phyloP scores from a whole-genome alignment of 1,284 basidiomycete species.

The Marasmius fiardii region DNA sequence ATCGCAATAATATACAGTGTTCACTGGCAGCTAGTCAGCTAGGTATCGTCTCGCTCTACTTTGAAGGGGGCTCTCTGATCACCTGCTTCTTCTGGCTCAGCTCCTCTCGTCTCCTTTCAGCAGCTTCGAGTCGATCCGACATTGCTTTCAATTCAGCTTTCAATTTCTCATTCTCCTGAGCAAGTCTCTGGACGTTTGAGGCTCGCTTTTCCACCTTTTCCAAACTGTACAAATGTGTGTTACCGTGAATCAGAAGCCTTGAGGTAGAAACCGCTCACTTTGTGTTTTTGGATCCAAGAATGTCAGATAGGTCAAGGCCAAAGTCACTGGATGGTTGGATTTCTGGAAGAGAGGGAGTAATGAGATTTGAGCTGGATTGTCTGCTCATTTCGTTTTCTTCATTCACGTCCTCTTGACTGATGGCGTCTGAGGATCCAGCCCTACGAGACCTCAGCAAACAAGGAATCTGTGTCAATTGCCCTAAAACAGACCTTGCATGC shows the following conservation, averaged over 20 bases:
- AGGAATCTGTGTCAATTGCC: not conserved
- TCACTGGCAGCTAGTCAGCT: no score
- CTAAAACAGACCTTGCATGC: not conserved
- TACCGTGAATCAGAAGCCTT: slow-evolving; percentile 16
- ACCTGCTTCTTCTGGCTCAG: slow-evolving; percentile 42
- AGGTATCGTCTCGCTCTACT: not conserved
- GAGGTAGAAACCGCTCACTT: slow-evolving; percentile 12
- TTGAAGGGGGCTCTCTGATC: slow-evolving; percentile 28
- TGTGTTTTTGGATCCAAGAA: slow-evolving; percentile 26
- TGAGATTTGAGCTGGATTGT: not conserved
- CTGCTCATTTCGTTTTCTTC: not conserved
- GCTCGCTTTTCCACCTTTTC: slow-evolving; percentile 70
- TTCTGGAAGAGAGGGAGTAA: slow-evolving; percentile 40
- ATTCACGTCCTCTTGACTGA: not conserved
- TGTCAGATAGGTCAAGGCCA: slow-evolving; percentile 45
- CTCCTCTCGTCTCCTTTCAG: slow-evolving; percentile 61
- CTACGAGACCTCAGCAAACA: not conserved
- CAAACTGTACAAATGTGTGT: slow-evolving; percentile 36
- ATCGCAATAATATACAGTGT: no score
- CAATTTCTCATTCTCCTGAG: slow-evolving; percentile 75
- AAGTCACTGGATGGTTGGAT: slow-evolving; percentile 51
- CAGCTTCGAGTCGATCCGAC: slow-evolving; percentile 69
- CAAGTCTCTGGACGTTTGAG: slow-evolving; percentile 70
- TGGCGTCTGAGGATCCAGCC: not conserved
- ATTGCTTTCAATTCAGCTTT: slow-evolving; percentile 71